phyloP scores from a whole-genome alignment of 805 yeast genomes.

The Candida coquimbonensis region DNA sequence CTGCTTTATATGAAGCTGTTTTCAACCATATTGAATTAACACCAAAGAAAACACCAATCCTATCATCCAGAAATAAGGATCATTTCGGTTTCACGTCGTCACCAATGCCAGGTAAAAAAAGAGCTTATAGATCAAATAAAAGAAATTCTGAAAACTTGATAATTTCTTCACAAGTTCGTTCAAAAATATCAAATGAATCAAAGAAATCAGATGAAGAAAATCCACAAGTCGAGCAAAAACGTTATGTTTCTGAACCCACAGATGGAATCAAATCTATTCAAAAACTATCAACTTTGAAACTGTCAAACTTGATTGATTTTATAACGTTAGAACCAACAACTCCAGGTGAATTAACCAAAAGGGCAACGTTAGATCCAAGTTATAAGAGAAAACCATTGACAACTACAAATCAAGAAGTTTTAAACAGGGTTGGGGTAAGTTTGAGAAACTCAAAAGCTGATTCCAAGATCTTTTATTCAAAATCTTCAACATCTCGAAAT shows the following conservation, averaged over 20 bases:
- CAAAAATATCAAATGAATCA: not conserved
- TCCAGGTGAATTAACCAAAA: not conserved
- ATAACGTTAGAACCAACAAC: conserved; percentile 1
- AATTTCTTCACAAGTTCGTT: not conserved
- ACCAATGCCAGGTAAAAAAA: conserved; percentile 5
- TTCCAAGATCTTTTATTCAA: conserved; percentile 22
- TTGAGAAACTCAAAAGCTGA: conserved; percentile 13
- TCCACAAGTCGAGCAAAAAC: conserved; percentile 5
- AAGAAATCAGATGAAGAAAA: not conserved
- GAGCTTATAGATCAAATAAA: not conserved
- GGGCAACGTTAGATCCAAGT: conserved; percentile 21
- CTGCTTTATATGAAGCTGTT: conserved; percentile 24
- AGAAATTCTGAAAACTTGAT: not conserved
- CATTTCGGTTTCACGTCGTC: not conserved
- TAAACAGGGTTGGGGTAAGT: conserved; percentile 19
- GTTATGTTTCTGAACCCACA: conserved; percentile 16
- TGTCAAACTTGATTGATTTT: conserved; percentile 5
- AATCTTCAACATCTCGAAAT: conserved; percentile 23
- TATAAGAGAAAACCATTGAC: conserved; percentile 14
- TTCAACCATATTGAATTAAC: conserved; percentile 17
- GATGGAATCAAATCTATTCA: not conserved
- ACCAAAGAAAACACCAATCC: conserved; percentile 2
- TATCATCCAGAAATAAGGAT: not conserved
- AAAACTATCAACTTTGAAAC: conserved; percentile 8
- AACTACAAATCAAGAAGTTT: conserved; percentile 14